Conservation (phyloP, 2,329 filamentous ascomycete species). For the Zasmidium cellare region DNA sequence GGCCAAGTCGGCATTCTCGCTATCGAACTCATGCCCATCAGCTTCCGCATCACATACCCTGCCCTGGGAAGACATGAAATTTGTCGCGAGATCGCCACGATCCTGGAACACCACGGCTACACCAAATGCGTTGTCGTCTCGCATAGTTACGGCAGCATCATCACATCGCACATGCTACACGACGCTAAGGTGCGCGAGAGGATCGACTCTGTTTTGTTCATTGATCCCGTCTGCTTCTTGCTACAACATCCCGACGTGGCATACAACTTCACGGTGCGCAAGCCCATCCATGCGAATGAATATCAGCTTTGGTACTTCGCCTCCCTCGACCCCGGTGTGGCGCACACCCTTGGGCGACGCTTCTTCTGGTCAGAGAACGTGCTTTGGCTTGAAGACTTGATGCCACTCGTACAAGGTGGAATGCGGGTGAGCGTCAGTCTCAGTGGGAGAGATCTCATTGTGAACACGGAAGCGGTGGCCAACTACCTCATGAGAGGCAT, state of each 20-base stretch:
- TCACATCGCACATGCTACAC: conserved; percentile 62
- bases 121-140: conserved; percentile 59
- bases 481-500: conserved; percentile 50
- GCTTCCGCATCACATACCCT: conserved; percentile 59
- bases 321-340: conserved; percentile 65
- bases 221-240: conserved; percentile 66
- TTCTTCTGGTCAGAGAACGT: conserved; percentile 74
- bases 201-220: conserved; percentile 53
- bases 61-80: conserved; percentile 57
- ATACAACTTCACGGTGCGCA: conserved; percentile 64
- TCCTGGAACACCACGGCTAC: conserved; percentile 60
- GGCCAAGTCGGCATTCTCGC: conserved; percentile 61
- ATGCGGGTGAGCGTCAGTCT: conserved; percentile 58
- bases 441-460: conserved; percentile 63
- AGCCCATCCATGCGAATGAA: conserved; percentile 59
- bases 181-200: conserved; percentile 44
- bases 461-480: conserved; percentile 59
- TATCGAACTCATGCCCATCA: conserved; percentile 65
- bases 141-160: conserved; percentile 63
- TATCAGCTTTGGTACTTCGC: conserved; percentile 72
- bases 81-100: conserved; percentile 54
- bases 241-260: conserved; percentile 69
- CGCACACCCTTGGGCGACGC: conserved; percentile 61
- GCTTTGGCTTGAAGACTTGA: conserved; percentile 67
- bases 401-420: conserved; percentile 32